Evolutionary conservation across 2,329 filamentous ascomycete genomes (phyloP).

Genomic region (Emydomyces testavorans): DNA sequence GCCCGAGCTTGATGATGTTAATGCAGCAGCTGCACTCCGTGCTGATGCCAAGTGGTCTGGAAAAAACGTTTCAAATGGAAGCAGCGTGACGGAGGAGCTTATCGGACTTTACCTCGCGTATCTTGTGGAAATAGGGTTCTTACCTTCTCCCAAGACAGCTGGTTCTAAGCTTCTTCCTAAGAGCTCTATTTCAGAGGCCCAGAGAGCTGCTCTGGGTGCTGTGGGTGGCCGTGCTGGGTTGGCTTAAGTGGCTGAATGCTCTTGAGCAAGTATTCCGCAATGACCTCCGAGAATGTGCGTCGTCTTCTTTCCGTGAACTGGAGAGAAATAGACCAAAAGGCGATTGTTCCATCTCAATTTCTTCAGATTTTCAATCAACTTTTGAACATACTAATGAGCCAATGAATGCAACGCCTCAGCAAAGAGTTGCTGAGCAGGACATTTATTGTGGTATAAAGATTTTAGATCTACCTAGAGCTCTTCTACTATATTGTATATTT

Average conservation of each 20-base stretch:
- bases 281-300: too few relatives aligned
- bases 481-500: not conserved
- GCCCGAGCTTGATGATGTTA: slow-evolving; percentile 61
- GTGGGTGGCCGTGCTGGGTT: slow-evolving; percentile 40
- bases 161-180: slow-evolving; percentile 33
- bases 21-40: slow-evolving; percentile 54
- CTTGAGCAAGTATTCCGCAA: not conserved
- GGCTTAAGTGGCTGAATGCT: not conserved
- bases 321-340: too few relatives aligned
- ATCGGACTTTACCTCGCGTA: slow-evolving; percentile 51
- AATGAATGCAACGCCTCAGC: not conserved
- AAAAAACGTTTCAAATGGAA: slow-evolving; percentile 41
- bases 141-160: slow-evolving; percentile 36
- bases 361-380: not conserved
- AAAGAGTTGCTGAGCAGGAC: not conserved
- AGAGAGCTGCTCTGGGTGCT: slow-evolving; percentile 35
- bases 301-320: too few relatives aligned
- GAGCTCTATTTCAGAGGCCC: slow-evolving; percentile 30
- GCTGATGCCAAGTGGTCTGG: slow-evolving; percentile 48
- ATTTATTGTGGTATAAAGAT: slow-evolving; percentile 1
- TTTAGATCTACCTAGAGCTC: not conserved
- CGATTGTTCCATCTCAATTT: not conserved
- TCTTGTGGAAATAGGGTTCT: slow-evolving; percentile 48
- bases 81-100: slow-evolving; percentile 45
- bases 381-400: not conserved